Conservation (phyloP, 1,284 basidiomycete genomes). For the Taiwanofungus camphoratus region DNA sequence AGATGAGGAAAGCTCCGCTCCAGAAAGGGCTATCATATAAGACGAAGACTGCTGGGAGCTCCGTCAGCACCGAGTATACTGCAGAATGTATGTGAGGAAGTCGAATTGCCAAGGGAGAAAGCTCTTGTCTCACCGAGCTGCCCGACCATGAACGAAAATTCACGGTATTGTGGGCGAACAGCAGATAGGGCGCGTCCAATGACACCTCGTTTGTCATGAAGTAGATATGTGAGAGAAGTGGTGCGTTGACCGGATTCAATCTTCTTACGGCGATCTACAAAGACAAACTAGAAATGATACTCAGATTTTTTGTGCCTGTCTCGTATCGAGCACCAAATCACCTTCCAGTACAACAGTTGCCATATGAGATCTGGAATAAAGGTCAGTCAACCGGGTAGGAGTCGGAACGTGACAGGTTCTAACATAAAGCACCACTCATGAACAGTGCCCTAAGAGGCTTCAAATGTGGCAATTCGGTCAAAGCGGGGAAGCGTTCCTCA, state of each 20-base stretch:
- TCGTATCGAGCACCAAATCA: constrained; percentile 21
- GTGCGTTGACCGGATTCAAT: constrained; percentile 83
- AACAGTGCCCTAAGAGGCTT: constrained; percentile 58
- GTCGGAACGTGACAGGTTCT: no score
- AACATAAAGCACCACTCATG: constrained; percentile 64
- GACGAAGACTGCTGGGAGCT: constrained; percentile 78
- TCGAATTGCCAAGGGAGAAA: not conserved
- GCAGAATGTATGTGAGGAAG: not conserved
- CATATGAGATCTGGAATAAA: constrained; percentile 66
- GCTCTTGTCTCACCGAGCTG: constrained; percentile 59
- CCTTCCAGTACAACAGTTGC: constrained; percentile 90
- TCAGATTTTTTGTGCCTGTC: not conserved
- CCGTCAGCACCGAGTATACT: constrained; percentile 86
- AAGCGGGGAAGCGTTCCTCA: constrained; percentile 75
- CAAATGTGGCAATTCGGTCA: constrained; percentile 58
- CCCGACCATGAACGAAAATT: constrained; percentile 75
- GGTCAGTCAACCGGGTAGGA: no score
- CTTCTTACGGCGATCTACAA: constrained; percentile 78
- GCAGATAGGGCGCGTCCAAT: constrained; percentile 69
- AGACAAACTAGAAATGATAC: constrained; percentile 57
- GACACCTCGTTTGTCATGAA: constrained; percentile 79
- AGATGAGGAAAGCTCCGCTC: constrained; percentile 71
- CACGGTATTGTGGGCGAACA: constrained; percentile 57
- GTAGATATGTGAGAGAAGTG: constrained; percentile 79
- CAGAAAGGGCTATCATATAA: constrained; percentile 74